A percentile compares a stretch with the other conserved stretches of the same genome.
phyloP scores from a whole-genome alignment of 306 rosid species.

The Pterocarpus macrocarpus region DNA sequence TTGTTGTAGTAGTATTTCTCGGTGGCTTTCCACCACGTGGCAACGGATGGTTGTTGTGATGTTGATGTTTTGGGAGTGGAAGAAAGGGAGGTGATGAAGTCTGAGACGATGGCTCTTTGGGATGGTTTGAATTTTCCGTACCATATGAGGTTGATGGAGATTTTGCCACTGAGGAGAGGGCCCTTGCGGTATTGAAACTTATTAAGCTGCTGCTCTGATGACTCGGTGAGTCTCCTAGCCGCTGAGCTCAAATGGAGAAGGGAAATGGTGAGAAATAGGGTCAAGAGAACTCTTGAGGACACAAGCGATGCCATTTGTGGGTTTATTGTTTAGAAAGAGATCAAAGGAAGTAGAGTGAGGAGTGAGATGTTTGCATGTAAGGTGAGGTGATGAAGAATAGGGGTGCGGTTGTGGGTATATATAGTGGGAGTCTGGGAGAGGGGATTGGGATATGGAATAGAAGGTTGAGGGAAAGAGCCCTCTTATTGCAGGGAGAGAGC shows the following conservation, averaged over 20 bases:
- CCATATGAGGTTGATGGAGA: conserved; percentile 58
- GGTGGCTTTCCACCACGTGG: conserved; percentile 61
- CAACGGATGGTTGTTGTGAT: conserved; percentile 59
- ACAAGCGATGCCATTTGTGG: conserved; percentile 47
- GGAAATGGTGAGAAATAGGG: conserved; percentile 39
- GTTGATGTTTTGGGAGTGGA: conserved; percentile 29
- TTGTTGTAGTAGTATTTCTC: conserved; percentile 55
- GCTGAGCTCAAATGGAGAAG: conserved; percentile 44
- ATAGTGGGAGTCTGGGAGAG: conserved; percentile 4
- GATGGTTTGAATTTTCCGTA: conserved; percentile 68
- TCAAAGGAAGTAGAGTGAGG: background rate
- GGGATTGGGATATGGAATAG: background rate
- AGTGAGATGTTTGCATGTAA: background rate
- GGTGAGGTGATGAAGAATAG: conserved; percentile 10
- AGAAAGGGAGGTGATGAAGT: conserved; percentile 56
- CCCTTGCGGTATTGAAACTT: conserved; percentile 56
- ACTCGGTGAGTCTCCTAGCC: conserved; percentile 37
- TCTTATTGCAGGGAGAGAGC: background rate
- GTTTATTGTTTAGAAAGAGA: background rate
- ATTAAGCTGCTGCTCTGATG: conserved; percentile 8
- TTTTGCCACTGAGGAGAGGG: conserved; percentile 53
- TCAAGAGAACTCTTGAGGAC: background rate
- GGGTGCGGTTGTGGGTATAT: background rate
- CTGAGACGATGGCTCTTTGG: conserved; percentile 59
- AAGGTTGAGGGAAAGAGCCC: background rate